These are phyloP conservation scores for Fusarium palustre DNA, from an alignment of 2,329 filamentous ascomycete genomes.

Conservation along the genomic window DNA sequence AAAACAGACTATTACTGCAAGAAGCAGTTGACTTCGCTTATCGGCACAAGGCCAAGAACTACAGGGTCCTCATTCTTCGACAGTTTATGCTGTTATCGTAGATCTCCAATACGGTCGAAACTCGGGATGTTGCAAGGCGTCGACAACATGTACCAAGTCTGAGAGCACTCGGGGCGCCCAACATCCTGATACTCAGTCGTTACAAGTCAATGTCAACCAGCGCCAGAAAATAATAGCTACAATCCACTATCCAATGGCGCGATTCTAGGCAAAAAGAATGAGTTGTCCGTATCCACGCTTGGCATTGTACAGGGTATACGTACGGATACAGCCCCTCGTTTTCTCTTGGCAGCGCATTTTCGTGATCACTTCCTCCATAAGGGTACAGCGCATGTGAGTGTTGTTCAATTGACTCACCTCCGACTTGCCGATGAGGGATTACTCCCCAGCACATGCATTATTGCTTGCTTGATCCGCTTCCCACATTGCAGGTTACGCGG, in stretches of 20 bases:
- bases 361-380: neutral
- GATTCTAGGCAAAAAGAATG: constrained; percentile 4
- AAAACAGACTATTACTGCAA: constrained; percentile 8
- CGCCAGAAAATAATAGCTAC: neutral
- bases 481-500: neutral
- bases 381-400: neutral
- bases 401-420: neutral
- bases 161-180: neutral
- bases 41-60: constrained; percentile 44
- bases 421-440: neutral
- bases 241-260: neutral
- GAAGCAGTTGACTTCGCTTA: constrained; percentile 37
- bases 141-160: neutral
- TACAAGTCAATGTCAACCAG: too few species aligned
- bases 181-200: neutral
- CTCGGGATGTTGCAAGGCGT: neutral
- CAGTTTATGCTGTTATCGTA: neutral
- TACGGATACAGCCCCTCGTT: constrained; percentile 29
- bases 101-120: neutral
- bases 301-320: constrained; percentile 31
- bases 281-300: constrained; percentile 38
- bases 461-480: neutral
- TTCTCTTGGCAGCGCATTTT: constrained; percentile 18
- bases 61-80: constrained; percentile 9
- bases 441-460: neutral